phyloP scores from a whole-genome alignment of 768 basidiomycete genomes.

The Tylopilus vinaceipallidus region DNA sequence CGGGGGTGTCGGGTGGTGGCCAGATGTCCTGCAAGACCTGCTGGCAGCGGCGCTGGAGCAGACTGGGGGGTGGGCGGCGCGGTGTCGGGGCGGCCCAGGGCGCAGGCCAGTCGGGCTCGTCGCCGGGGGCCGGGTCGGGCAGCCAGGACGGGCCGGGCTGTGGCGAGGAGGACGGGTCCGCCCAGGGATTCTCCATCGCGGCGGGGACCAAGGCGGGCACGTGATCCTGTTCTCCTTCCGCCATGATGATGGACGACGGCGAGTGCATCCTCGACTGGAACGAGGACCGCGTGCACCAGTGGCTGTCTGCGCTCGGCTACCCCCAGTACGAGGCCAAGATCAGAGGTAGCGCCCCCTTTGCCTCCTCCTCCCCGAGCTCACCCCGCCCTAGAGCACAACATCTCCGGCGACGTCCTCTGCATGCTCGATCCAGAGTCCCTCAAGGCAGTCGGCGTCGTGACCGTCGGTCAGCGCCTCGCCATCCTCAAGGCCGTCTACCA shows the following conservation, averaged over 20 bases:
- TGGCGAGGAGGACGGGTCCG: too few species aligned
- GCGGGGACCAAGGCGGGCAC: too few species aligned
- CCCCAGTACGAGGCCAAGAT: conserved; percentile 84
- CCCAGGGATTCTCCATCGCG: too few species aligned
- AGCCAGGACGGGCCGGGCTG: too few species aligned
- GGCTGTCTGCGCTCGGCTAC: conserved; percentile 75
- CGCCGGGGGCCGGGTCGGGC: too few species aligned
- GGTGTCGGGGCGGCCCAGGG: too few species aligned
- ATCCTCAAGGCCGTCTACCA: conserved; percentile 93
- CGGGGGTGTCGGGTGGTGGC: conserved; percentile 35
- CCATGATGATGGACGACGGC: too few species aligned
- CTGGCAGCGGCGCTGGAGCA: conserved; percentile 54
- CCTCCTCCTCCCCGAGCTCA: conserved; percentile 3
- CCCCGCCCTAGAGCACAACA: conserved; percentile 69
- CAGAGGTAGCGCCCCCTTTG: conserved; percentile 47
- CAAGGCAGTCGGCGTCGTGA: conserved; percentile 83
- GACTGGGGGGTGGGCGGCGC: too few species aligned
- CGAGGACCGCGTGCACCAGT: conserved; percentile 75
- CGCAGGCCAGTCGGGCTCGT: too few species aligned
- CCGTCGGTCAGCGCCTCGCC: conserved; percentile 86
- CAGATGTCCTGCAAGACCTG: conserved; percentile 53
- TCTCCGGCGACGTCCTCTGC: conserved; percentile 87
- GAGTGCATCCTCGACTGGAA: conserved; percentile 61
- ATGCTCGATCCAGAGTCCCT: conserved; percentile 81
- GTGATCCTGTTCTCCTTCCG: too few species aligned